Base-by-base conservation (phyloP, 2,329 filamentous ascomycete genomes). In the Zasmidium cellare region DNA sequence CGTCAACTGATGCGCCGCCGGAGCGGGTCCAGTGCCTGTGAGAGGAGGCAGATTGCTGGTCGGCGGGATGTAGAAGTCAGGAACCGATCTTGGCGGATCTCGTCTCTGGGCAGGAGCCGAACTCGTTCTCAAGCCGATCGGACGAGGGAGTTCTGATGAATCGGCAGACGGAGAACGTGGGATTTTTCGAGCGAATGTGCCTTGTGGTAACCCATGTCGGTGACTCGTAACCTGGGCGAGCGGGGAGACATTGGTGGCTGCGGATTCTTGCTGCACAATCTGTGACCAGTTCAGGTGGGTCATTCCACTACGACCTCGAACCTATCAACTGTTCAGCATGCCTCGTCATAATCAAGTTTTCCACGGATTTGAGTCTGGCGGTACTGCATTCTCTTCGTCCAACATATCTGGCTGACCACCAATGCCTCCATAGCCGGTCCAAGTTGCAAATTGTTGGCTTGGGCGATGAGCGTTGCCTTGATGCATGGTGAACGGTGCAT, bases 311-410 rank as follows among this genome's bases (percentile, higher is more conserved):
- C 56, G 46, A 56, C 35, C 35, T 41, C 23, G 44, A 20, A 18
- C 41, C 51, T 53, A 16, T 44, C 23, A 24, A 45, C 25, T 18
- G 14, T 56, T 56, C 25, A 51, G 46, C 46, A 56, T 46, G 22
- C 11, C 45, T 38, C 14, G 18, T 50, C 31, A 45, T 18, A 28
- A 51, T 56, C 46, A 46, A 44, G 35, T 54, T 35, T 64, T 59
- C 66, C 67, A 69, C 20, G 65, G 58, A 46, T 64, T 64, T 28
- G 61, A 55, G 16, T 62, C 60, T 16, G 69, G 69, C 53, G 67
- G 65, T 64, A 71, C 67, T 51, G 69, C 67, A 52, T 69, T 69
- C 55, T 71, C 69, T 47, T 71, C 68, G 31, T 71, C 67, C 48
- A 69, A 41, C 12, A 64, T 65, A 41, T 68, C 59, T 11, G 65